phyloP scores from a whole-genome alignment of 305 asterid genomes.

The Caryopteris hybrid region DNA sequence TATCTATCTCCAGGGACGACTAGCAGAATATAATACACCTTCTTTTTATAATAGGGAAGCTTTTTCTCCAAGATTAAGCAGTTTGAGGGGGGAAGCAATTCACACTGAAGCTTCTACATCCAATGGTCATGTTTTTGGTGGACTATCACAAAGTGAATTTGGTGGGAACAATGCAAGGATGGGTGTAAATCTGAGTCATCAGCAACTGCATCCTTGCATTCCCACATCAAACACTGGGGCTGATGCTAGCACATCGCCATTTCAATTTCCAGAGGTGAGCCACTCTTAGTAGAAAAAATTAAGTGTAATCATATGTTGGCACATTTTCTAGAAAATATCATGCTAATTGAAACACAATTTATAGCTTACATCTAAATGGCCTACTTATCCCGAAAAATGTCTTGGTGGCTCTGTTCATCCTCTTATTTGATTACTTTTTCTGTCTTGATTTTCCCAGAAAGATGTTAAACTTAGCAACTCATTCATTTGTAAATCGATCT shows the following conservation, averaged over 20 bases:
- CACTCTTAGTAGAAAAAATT: conserved; percentile 29
- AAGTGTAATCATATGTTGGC: conserved; percentile 20
- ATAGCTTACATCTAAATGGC: not conserved
- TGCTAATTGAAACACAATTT: not conserved
- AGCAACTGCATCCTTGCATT: conserved; percentile 54
- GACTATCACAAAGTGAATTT: conserved; percentile 32
- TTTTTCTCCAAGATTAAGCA: conserved; percentile 30
- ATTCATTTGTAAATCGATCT: no score
- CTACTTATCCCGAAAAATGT: not conserved
- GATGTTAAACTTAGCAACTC: no score
- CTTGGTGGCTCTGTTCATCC: no score
- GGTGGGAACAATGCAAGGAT: conserved; percentile 32
- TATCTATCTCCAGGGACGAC: conserved; percentile 34
- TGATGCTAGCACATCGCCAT: conserved; percentile 34
- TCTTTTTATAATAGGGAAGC: conserved; percentile 23
- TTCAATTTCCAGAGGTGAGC: conserved; percentile 58
- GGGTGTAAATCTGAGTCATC: conserved; percentile 42
- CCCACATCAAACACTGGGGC: conserved; percentile 37
- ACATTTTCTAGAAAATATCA: not conserved
- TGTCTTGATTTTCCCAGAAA: conserved; percentile 1
- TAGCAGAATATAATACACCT: conserved; percentile 22
- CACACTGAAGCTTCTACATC: conserved; percentile 59
- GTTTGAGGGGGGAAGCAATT: conserved; percentile 35
- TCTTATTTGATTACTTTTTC: not conserved
- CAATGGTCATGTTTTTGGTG: conserved; percentile 30